Percentiles rank a stretch among this genome's conserved stretches.
Evolutionary conservation across 164 flowering plant genomes (phyloP).

Genomic region (Chloranthus sessilifolius): DNA sequence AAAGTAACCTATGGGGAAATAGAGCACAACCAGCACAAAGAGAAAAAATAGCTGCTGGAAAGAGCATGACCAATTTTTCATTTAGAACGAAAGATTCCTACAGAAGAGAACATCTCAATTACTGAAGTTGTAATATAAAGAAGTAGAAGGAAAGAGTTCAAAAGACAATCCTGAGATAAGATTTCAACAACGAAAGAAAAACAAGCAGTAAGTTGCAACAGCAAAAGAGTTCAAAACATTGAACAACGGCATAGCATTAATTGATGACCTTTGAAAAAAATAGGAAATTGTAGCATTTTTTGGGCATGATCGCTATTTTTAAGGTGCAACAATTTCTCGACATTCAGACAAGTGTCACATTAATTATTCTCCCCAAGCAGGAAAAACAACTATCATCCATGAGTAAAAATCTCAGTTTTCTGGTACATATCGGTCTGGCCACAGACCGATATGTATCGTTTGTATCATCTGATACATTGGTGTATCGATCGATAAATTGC

Average conservation of each 20-base stretch:
- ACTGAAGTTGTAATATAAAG: background rate
- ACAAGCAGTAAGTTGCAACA: too few relatives aligned
- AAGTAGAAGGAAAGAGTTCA: too few relatives aligned
- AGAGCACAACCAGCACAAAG: constrained; percentile 61
- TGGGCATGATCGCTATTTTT: background rate
- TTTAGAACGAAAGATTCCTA: constrained; percentile 49
- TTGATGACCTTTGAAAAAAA: background rate
- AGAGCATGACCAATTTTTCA: constrained; percentile 38
- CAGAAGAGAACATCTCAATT: constrained; percentile 13
- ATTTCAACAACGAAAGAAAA: background rate
- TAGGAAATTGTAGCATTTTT: background rate
- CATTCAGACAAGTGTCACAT: too few relatives aligned
- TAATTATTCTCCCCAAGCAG: too few relatives aligned
- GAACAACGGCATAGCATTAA: background rate
- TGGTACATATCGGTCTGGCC: too few relatives aligned
- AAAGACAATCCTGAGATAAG: background rate
- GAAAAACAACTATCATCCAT: too few relatives aligned
- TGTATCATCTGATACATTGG: too few relatives aligned
- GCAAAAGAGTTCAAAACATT: background rate
- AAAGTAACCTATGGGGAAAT: constrained; percentile 19
- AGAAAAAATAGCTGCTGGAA: constrained; percentile 75
- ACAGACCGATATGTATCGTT: too few relatives aligned
- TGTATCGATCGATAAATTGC: too few relatives aligned
- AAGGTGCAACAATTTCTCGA: too few relatives aligned
- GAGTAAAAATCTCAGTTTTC: too few relatives aligned